These are phyloP conservation scores for Ceratocystis cubensis DNA, from an alignment of 2,329 filamentous ascomycete genomes.

Conservation along the genomic window DNA sequence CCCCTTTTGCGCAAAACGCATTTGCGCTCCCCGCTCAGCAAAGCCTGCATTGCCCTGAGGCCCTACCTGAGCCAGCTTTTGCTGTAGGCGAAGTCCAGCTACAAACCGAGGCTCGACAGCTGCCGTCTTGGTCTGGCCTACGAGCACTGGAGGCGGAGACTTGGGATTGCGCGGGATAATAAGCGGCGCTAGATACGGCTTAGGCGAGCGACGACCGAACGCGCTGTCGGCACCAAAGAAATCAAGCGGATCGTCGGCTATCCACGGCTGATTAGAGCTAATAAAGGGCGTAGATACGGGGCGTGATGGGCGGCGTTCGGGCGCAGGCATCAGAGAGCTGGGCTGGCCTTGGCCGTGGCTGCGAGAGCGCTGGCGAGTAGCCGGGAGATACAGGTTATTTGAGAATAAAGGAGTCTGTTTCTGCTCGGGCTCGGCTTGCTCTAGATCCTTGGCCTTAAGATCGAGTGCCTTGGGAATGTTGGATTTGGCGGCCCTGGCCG, in stretches of 20 bases:
- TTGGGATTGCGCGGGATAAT: slow-evolving; percentile 15
- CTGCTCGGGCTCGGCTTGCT: background rate
- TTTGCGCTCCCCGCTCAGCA: background rate
- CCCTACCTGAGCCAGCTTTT: slow-evolving; percentile 4
- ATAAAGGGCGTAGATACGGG: slow-evolving; percentile 18
- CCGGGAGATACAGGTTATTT: slow-evolving; percentile 18
- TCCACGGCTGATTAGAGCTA: slow-evolving; percentile 18
- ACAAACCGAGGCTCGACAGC: slow-evolving; percentile 16
- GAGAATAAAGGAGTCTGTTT: slow-evolving; percentile 18
- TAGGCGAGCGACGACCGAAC: slow-evolving; percentile 1
- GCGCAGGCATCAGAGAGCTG: background rate
- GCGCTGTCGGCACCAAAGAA: background rate
- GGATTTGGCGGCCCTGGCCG: background rate
- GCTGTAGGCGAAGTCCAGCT: slow-evolving; percentile 17
- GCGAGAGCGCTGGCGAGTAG: slow-evolving; percentile 14
- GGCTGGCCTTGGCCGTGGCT: background rate
- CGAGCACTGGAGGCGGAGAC: slow-evolving; percentile 1
- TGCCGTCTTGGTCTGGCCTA: background rate
- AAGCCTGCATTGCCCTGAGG: background rate
- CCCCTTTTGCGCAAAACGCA: background rate
- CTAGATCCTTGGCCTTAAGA: background rate
- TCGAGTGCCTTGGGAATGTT: slow-evolving; percentile 1
- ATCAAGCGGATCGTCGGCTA: slow-evolving; percentile 14
- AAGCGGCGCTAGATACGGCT: slow-evolving; percentile 12
- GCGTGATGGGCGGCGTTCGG: background rate